Evolutionary conservation across 2,329 filamentous ascomycete species (phyloP).

Genomic region (Talaromyces sp.): DNA sequence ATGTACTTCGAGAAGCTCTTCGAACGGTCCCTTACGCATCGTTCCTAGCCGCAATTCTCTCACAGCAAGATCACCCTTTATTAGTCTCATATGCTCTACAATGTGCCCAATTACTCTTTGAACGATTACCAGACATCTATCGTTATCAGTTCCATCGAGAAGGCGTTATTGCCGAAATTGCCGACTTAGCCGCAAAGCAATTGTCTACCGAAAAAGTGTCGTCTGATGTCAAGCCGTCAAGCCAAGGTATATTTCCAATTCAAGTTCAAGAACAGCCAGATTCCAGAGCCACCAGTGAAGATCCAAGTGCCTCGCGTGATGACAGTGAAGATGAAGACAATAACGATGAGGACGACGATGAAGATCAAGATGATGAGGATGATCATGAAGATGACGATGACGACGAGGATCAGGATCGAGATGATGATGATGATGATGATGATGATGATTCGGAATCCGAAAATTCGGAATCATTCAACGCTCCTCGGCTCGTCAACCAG

Average conservation of each 20-base stretch:
- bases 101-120: conserved; percentile 81
- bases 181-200: conserved; percentile 62
- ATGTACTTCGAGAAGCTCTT: conserved; percentile 79
- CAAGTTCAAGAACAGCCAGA: conserved; percentile 19
- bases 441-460: conserved; percentile 61
- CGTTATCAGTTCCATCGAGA: conserved; percentile 96
- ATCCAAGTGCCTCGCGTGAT: conserved; percentile 9
- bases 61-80: conserved; percentile 86
- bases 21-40: conserved; percentile 90
- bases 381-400: conserved; percentile 33
- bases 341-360: conserved; percentile 24
- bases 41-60: conserved; percentile 89
- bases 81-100: conserved; percentile 84
- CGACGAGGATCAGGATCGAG: conserved; percentile 47
- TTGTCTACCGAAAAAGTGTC: conserved; percentile 28
- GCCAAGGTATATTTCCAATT: conserved; percentile 21
- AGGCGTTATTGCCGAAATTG: conserved; percentile 88
- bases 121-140: conserved; percentile 80
- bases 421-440: conserved; percentile 47
- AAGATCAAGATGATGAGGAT: conserved; percentile 33
- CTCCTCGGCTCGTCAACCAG: conserved; percentile 37
- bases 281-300: conserved; percentile 17
- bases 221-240: conserved; percentile 20
- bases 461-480: conserved; percentile 57
- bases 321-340: conserved; percentile 35